A percentile compares a stretch with the other conserved stretches of the same genome.
phyloP scores from a whole-genome alignment of 1,284 basidiomycete genomes.

The Apiotrichum veenhuisii region DNA sequence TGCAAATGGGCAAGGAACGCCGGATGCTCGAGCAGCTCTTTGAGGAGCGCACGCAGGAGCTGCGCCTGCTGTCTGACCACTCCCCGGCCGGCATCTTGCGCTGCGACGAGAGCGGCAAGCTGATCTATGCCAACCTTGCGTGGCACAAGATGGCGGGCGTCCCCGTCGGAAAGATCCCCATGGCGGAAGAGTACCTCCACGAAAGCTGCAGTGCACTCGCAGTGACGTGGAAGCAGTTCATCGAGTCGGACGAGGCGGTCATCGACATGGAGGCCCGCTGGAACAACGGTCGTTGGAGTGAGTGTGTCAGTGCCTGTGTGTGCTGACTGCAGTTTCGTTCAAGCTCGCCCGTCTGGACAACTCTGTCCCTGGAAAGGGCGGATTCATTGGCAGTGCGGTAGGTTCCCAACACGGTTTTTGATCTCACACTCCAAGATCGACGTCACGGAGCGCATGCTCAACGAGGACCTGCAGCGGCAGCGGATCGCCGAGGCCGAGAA shows the following conservation, averaged over 20 bases:
- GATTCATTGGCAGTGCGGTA: conserved; percentile 21
- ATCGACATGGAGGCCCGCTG: conserved; percentile 24
- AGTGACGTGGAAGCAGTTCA: conserved; percentile 18
- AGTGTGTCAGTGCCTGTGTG: background rate
- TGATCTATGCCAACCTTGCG: conserved; percentile 30
- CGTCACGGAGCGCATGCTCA: conserved; percentile 42
- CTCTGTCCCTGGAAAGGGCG: conserved; percentile 6
- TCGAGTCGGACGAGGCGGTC: background rate
- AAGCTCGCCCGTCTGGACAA: conserved; percentile 37
- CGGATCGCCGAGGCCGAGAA: conserved; percentile 43
- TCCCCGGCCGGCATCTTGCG: conserved; percentile 43
- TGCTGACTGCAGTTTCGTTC: conserved; percentile 7
- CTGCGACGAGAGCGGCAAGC: conserved; percentile 23
- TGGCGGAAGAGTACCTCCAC: conserved; percentile 23
- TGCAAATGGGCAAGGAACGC: conserved; percentile 44
- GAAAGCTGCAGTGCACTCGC: conserved; percentile 8
- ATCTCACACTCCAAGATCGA: conserved; percentile 36
- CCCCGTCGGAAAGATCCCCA: conserved; percentile 14
- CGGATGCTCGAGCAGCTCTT: conserved; percentile 39
- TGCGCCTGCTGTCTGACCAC: conserved; percentile 39
- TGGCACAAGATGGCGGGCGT: conserved; percentile 34
- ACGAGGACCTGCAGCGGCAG: conserved; percentile 39
- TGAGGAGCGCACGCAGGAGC: conserved; percentile 41
- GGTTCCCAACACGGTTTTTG: conserved; percentile 26
- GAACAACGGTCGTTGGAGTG: conserved; percentile 32